phyloP scores from a whole-genome alignment of 2,329 filamentous ascomycete species.

The Apiospora koreana region DNA sequence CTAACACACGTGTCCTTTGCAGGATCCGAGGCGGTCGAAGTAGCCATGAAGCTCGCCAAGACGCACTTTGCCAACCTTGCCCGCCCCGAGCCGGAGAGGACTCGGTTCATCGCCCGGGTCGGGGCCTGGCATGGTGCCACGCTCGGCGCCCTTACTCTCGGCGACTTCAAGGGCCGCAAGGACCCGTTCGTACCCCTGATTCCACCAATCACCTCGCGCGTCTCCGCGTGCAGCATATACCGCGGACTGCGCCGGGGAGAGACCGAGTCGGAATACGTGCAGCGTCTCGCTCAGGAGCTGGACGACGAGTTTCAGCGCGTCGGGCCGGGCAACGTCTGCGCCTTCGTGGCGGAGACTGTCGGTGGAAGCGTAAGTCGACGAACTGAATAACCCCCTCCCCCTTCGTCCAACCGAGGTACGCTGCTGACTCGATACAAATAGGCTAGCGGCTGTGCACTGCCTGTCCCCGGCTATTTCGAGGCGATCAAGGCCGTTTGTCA shows the following conservation, averaged over 20 bases:
- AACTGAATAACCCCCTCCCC: too few species aligned
- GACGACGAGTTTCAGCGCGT: slow-evolving; percentile 59
- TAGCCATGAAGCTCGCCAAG: slow-evolving; percentile 60
- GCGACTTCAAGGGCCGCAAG: slow-evolving; percentile 62
- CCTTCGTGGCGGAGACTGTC: slow-evolving; percentile 42
- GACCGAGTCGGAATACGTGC: slow-evolving; percentile 57
- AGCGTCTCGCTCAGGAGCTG: slow-evolving; percentile 50
- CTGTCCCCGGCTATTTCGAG: slow-evolving; percentile 67
- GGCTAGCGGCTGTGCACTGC: slow-evolving; percentile 67
- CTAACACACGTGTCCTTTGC: not conserved
- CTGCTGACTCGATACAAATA: slow-evolving; percentile 30
- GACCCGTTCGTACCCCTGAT: slow-evolving; percentile 64
- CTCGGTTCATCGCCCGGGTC: slow-evolving; percentile 65
- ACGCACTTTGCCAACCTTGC: slow-evolving; percentile 58
- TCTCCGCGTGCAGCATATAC: slow-evolving; percentile 58
- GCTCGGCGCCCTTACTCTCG: slow-evolving; percentile 64
- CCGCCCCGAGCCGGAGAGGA: slow-evolving; percentile 51
- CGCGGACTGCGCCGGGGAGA: slow-evolving; percentile 50
- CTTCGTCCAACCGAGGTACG: too few species aligned
- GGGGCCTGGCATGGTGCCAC: slow-evolving; percentile 75
- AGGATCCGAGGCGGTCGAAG: slow-evolving; percentile 67
- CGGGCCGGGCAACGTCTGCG: slow-evolving; percentile 30
- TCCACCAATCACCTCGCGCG: slow-evolving; percentile 28
- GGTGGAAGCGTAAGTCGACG: slow-evolving; percentile 62
- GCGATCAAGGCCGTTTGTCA: slow-evolving; percentile 68